These are phyloP conservation scores for Aspergillus sergii DNA, from an alignment of 2,329 filamentous ascomycete species.

Conservation along the genomic window DNA sequence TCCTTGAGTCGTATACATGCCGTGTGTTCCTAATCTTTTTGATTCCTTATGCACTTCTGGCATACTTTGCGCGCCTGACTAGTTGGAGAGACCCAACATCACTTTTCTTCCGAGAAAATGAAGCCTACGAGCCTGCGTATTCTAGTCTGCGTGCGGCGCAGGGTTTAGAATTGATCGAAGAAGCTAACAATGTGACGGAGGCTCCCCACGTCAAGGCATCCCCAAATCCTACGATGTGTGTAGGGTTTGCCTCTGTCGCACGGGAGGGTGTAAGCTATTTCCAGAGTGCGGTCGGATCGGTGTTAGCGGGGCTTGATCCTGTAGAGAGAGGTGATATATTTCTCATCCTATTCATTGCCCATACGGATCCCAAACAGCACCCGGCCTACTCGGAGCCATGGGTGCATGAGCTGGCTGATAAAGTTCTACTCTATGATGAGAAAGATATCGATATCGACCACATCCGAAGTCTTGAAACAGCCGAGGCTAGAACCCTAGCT, in stretches of 20 bases:
- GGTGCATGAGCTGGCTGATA: conserved; percentile 42
- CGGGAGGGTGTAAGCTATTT: conserved; percentile 46
- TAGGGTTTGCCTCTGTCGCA: conserved; percentile 49
- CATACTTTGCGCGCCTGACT: conserved; percentile 25
- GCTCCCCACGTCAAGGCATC: conserved; percentile 31
- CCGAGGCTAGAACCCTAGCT: conserved; percentile 29
- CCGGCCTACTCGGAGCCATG: conserved; percentile 46
- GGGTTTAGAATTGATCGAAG: conserved; percentile 26
- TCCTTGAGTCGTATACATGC: neutral
- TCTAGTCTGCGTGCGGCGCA: conserved; percentile 23
- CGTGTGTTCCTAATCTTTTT: conserved; percentile 16
- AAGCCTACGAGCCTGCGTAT: conserved; percentile 32
- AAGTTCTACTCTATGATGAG: conserved; percentile 46
- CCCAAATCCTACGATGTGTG: conserved; percentile 44
- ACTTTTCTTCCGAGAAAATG: conserved; percentile 30
- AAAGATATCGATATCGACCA: conserved; percentile 34
- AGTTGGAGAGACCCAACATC: conserved; percentile 34
- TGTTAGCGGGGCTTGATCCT: conserved; percentile 46
- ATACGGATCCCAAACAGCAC: conserved; percentile 45
- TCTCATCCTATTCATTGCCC: conserved; percentile 49
- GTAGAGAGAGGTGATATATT: conserved; percentile 46
- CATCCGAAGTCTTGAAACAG: conserved; percentile 38
- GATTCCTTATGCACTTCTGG: conserved; percentile 25
- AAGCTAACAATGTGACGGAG: conserved; percentile 16
- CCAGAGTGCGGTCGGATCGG: conserved; percentile 45